Evolutionary conservation across 2,329 filamentous ascomycete species (phyloP), one percentile per base, ranked within the genome.

Genomic region (Phialophora macrospora): DNA sequence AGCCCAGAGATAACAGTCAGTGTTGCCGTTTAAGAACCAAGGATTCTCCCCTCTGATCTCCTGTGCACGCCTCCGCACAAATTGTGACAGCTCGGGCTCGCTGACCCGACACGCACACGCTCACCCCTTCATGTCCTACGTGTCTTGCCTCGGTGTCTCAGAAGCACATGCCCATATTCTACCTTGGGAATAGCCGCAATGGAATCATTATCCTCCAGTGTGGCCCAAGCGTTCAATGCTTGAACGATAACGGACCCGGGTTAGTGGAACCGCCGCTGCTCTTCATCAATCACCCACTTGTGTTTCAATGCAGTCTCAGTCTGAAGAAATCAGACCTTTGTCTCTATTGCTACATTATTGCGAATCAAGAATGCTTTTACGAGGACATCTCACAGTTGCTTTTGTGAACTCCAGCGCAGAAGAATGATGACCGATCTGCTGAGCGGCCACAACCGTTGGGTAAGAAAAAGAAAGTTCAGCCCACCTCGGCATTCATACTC

Each of bases 111-210:
- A 6, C 34, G 5, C 34, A 41, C 38, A 8, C 38, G 38, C 38
- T 44, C 14, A 44, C 4, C 14, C 17, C 14, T n/a, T 7, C 14
- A 3, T 44, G 14, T 20, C 17, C 38, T 11, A 17, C 12, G 22
- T 28, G 4, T 20, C 38, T 38, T 32, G 17, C 54, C 54, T 55
- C 54, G 44, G 55, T 24, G 17, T 17, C 38, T 54, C 38, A 26
- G 48, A 32, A 51, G 58, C 63, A 62, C 63, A 61, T 62, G 63
- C 46, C 26, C 63, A 62, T 20, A 28, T 61, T 62, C 63, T 59
- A 41, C 44, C 51, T 61, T 61, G n/a, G 32, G 55, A 26, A 56
- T 61, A 51, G 56, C 44, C 14, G 7, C 6, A 44, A 44, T 17
- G 38, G 38, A 41, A 17, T 2, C 38, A 5, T n/a, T 8, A 12